Percentiles rank a stretch among this genome's conserved stretches.
Evolutionary conservation across 805 yeast genomes (phyloP).

Genomic region (Yarrowia sp.): DNA sequence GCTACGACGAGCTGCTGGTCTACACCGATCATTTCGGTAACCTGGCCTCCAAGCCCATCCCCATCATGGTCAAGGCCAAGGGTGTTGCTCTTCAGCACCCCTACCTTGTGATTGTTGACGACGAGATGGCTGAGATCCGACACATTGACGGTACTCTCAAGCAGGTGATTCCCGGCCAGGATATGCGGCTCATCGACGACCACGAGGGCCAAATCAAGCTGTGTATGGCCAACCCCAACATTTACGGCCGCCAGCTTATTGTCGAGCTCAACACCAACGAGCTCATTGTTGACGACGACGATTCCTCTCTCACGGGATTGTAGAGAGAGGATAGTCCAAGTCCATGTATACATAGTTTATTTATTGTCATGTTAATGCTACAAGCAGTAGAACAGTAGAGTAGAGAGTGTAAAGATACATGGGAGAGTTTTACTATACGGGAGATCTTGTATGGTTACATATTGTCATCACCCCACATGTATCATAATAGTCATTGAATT

Average conservation of each 20-base stretch:
- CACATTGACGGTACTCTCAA: conserved; percentile 56
- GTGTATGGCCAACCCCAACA: conserved; percentile 69
- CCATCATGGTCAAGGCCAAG: conserved; percentile 51
- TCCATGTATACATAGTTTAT: conserved; percentile 29
- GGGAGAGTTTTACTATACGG: too few relatives aligned
- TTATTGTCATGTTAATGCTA: conserved; percentile 12
- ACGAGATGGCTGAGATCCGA: conserved; percentile 75
- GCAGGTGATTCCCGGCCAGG: conserved; percentile 78
- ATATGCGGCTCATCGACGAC: conserved; percentile 57
- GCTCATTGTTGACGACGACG: conserved; percentile 46
- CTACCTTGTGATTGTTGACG: conserved; percentile 62
- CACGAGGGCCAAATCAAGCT: conserved; percentile 53
- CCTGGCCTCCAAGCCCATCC: conserved; percentile 53
- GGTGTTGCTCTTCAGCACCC: conserved; percentile 56
- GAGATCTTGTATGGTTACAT: too few relatives aligned
- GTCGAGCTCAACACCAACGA: conserved; percentile 52
- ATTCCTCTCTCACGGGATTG: conserved; percentile 32
- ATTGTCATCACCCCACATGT: too few relatives aligned
- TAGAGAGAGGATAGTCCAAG: not conserved
- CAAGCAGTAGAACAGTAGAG: too few relatives aligned
- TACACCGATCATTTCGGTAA: conserved; percentile 61
- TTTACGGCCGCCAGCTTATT: conserved; percentile 67
- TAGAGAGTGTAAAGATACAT: not conserved
- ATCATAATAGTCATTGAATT: not conserved
- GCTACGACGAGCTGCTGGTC: conserved; percentile 74